These are phyloP conservation scores for Ensete ventricosum DNA, from an alignment of 176 grass and related monocot species.

Conservation along the genomic window DNA sequence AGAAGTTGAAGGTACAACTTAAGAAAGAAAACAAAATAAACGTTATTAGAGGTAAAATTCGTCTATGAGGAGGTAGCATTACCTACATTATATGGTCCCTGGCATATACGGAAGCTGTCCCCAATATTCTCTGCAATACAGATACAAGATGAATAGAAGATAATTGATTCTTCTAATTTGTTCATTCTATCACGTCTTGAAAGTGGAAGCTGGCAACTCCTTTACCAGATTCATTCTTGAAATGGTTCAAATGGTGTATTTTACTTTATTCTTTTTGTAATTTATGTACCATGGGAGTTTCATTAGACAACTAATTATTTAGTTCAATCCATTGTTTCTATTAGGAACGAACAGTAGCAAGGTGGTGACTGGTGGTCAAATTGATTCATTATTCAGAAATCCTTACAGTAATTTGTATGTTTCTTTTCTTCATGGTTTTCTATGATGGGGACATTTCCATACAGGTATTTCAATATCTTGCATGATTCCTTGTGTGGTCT, in stretches of 20 bases:
- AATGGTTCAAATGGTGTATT: conserved; percentile 26
- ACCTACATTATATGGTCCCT: conserved; percentile 6
- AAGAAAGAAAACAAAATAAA: conserved; percentile 95
- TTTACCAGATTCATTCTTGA: conserved; percentile 17
- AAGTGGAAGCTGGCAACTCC: neutral
- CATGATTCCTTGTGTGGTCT: neutral
- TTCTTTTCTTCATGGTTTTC: too few relatives aligned
- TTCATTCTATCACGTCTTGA: conserved; percentile 11
- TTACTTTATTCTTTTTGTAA: conserved; percentile 28
- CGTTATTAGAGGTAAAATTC: conserved; percentile 37
- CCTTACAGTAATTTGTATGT: too few relatives aligned
- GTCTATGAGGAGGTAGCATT: conserved; percentile 10
- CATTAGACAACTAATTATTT: conserved; percentile 6
- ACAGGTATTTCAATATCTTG: neutral
- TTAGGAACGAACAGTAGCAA: neutral
- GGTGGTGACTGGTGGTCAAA: neutral
- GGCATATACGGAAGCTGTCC: neutral
- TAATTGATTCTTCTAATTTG: conserved; percentile 8
- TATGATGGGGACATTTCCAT: neutral
- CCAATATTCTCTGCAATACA: neutral
- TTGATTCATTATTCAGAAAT: neutral
- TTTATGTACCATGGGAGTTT: conserved; percentile 11
- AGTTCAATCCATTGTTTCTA: conserved; percentile 9
- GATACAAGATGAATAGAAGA: conserved; percentile 6
- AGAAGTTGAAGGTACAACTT: conserved; percentile 97